Evolutionary conservation across 495 filamentous ascomycete genomes (phyloP), one percentile per base, ranked within the genome.

Genomic region (Xylaria telfairii): DNA sequence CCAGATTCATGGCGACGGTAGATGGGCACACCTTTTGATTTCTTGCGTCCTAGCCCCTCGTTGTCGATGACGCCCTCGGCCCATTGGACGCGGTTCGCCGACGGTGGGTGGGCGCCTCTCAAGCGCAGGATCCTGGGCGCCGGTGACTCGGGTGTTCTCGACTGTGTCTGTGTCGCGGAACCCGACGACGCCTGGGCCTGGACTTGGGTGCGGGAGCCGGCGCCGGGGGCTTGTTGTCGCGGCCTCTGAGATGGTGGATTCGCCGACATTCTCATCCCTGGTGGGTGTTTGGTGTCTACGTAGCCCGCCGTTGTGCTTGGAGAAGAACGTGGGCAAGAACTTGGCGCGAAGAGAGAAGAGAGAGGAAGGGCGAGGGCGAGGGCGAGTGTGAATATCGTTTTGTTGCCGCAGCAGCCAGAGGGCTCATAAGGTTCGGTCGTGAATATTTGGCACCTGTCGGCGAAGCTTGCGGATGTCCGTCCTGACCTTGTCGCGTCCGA

Each of bases 51-150:
- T 80, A 98, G 86, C 4, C 95, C 95, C 80, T 99, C 96, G 75
- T 99, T 99, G 82, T 99, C 94, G 8, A 99, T 83, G 7, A 98
- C 95, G 79, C 95, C 93, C 74, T 93, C 92, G 10, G 92, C 93
- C 96, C 96, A 99, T 81, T 90, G 87, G 57, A 99, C 95, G 42
- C 87, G 85, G 44, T 88, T 82, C 34, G 79, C 65, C 24, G 75
- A 77, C 0, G 81, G 64, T 5, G 74, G 69, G 39, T 81, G 76
- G 9, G 82, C 81, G 42, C 84, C 84, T 60, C 83, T 79, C 44
- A 86, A 74, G 10, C 83, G 83, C 49, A 86, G 78, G 73, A 85
- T 81, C n/a, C 82, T 74, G 42, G 81, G 79, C 34, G 81, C 68
- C 5, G 73, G 44, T 1, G 70, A 30, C 37, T 68, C 65, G 30